phyloP scores from a whole-genome alignment of 1,284 basidiomycete genomes.

The Tetrapyrgos nigripes region DNA sequence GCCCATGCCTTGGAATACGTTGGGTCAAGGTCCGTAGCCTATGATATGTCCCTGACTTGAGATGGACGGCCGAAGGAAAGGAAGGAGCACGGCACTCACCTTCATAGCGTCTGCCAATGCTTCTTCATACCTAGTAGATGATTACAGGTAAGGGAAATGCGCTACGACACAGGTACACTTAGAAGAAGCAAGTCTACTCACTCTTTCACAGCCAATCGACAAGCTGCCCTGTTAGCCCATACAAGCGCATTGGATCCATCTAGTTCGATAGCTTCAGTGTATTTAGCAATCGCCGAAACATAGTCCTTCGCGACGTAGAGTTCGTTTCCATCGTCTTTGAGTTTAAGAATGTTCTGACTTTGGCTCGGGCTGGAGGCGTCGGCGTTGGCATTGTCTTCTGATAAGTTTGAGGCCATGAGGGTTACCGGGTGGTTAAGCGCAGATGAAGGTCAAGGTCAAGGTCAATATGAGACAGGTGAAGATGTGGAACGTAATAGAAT shows the following conservation, averaged over 20 bases:
- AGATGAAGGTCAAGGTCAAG: too few relatives aligned
- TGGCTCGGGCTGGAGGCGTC: too few relatives aligned
- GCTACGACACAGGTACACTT: neutral
- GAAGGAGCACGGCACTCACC: too few relatives aligned
- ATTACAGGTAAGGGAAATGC: neutral
- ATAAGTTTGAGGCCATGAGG: too few relatives aligned
- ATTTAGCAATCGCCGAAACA: conserved; percentile 35
- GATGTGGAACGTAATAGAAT: too few relatives aligned
- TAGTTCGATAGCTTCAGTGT: conserved; percentile 22
- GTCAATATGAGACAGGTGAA: too few relatives aligned
- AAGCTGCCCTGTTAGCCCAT: conserved; percentile 26
- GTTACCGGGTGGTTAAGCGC: too few relatives aligned
- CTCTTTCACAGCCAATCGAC: conserved; percentile 18
- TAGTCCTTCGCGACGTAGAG: conserved; percentile 58
- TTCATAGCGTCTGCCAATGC: conserved; percentile 17
- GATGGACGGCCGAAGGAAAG: neutral
- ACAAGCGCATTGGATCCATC: conserved; percentile 20
- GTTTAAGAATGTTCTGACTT: conserved; percentile 1
- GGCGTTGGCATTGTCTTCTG: too few relatives aligned
- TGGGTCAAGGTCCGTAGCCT: conserved; percentile 19
- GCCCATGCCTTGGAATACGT: conserved; percentile 21
- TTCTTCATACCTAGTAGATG: conserved; percentile 18
- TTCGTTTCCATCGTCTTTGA: conserved; percentile 16
- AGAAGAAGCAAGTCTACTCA: conserved; percentile 7
- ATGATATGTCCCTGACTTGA: neutral